A percentile compares a stretch with the other conserved stretches of the same genome.
Evolutionary conservation across 768 basidiomycete genomes (phyloP).

Genomic region (Tricholoma flavovirens): DNA sequence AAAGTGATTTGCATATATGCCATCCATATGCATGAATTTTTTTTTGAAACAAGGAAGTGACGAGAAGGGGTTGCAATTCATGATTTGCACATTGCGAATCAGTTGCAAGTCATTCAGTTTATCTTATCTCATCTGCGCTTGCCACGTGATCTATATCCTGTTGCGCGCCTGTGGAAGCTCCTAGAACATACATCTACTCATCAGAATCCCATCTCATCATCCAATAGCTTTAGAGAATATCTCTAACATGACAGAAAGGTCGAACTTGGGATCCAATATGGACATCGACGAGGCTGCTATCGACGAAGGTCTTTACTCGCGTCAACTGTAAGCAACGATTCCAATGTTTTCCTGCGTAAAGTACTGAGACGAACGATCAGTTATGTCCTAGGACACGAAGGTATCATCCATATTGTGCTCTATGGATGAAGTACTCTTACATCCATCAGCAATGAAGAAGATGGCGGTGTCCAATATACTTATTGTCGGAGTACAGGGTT

Average conservation of each 20-base stretch:
- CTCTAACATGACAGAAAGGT: constrained; percentile 30
- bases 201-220: constrained; percentile 11
- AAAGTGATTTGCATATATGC: too few species aligned
- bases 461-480: constrained; percentile 97
- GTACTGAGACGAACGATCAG: constrained; percentile 32
- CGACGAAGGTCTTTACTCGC: constrained; percentile 91
- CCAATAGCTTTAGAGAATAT: constrained; percentile 9
- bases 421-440: constrained; percentile 2
- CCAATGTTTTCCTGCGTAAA: constrained; percentile 5
- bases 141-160: background rate
- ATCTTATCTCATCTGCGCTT: background rate
- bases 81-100: too few species aligned
- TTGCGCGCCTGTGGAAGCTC: background rate
- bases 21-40: too few species aligned
- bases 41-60: too few species aligned
- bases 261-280: constrained; percentile 51
- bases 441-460: constrained; percentile 86
- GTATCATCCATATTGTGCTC: constrained; percentile 30
- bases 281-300: constrained; percentile 84
- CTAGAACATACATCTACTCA: constrained; percentile 2
- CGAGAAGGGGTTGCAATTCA: too few species aligned
- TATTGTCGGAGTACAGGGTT: constrained; percentile 84
- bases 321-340: constrained; percentile 70
- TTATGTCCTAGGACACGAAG: constrained; percentile 96
- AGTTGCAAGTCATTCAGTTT: too few species aligned